A percentile compares a stretch with the other conserved stretches of the same genome.
Evolutionary conservation across 768 basidiomycete genomes (phyloP).

Genomic region (Tylopilus intermedius): DNA sequence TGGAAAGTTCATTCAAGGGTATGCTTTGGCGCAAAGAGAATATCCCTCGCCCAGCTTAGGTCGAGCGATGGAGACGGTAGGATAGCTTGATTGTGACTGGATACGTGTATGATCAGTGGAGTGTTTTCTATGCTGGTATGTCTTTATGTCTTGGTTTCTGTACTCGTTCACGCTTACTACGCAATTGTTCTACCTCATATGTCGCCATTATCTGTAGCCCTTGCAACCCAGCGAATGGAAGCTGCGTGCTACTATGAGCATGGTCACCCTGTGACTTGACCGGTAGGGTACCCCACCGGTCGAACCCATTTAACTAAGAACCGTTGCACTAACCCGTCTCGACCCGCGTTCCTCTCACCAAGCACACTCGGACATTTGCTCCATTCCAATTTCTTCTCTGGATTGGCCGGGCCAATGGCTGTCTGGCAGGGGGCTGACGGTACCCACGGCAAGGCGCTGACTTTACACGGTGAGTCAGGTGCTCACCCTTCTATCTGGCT

Average conservation of each 20-base stretch:
- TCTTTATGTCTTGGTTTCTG: not conserved
- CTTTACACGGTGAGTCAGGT: too few species aligned
- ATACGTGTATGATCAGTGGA: not conserved
- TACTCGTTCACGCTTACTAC: not conserved
- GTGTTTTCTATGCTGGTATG: constrained; percentile 6
- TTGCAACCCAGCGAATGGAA: too few species aligned
- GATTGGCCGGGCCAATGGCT: too few species aligned
- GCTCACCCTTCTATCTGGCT: too few species aligned
- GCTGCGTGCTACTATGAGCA: too few species aligned
- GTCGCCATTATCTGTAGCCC: not conserved
- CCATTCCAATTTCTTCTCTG: too few species aligned
- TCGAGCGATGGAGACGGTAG: not conserved
- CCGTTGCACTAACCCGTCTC: not conserved
- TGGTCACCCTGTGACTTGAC: constrained; percentile 3
- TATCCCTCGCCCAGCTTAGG: constrained; percentile 12
- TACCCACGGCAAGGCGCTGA: too few species aligned
- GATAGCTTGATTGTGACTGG: not conserved
- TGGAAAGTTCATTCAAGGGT: constrained; percentile 29
- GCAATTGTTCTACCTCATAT: not conserved
- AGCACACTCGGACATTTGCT: not conserved
- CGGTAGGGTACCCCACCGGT: constrained; percentile 14
- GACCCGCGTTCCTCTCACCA: not conserved
- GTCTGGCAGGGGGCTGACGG: too few species aligned
- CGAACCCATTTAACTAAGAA: not conserved
- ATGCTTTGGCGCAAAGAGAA: constrained; percentile 29